A percentile compares a stretch with the other conserved stretches of the same genome.
Conservation (phyloP, 257 asterid genomes). For the Schizonepeta tenuifolia region DNA sequence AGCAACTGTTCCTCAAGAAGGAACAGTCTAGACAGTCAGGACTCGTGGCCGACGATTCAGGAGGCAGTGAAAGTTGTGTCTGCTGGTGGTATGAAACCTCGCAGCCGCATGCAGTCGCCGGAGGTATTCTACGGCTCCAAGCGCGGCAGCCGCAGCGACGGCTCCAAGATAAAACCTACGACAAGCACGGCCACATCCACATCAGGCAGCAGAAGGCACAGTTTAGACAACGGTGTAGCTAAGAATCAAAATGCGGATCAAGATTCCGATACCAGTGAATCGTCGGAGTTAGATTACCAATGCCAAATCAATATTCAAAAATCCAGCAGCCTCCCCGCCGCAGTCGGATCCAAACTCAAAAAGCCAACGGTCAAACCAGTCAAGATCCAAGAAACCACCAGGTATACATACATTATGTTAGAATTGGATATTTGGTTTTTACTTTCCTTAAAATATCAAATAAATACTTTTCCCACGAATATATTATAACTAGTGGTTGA, state of each 20-base stretch:
- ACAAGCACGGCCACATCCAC: background rate
- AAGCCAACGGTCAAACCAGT: conserved; percentile 52
- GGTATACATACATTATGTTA: conserved; percentile 39
- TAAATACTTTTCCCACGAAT: background rate
- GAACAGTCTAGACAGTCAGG: conserved; percentile 65
- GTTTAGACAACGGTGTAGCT: conserved; percentile 40
- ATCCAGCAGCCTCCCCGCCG: conserved; percentile 42
- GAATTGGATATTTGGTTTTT: too few species aligned
- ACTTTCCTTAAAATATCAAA: too few species aligned
- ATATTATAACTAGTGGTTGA: too few species aligned
- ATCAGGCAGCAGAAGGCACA: conserved; percentile 43
- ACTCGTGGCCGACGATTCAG: conserved; percentile 46
- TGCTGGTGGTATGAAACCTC: background rate
- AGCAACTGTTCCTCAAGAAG: conserved; percentile 50
- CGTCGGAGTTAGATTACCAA: conserved; percentile 67
- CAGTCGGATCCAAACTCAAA: conserved; percentile 48
- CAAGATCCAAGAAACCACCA: conserved; percentile 50
- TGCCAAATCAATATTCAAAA: conserved; percentile 46
- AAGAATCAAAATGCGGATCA: conserved; percentile 6
- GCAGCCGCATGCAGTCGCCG: conserved; percentile 14
- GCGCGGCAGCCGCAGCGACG: background rate
- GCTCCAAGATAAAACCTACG: conserved; percentile 19
- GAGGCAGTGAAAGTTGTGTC: conserved; percentile 52
- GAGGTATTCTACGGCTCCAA: conserved; percentile 11
- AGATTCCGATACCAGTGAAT: conserved; percentile 71